phyloP scores from a whole-genome alignment of 345 rosid genomes.

The Geranium rotundifolium region DNA sequence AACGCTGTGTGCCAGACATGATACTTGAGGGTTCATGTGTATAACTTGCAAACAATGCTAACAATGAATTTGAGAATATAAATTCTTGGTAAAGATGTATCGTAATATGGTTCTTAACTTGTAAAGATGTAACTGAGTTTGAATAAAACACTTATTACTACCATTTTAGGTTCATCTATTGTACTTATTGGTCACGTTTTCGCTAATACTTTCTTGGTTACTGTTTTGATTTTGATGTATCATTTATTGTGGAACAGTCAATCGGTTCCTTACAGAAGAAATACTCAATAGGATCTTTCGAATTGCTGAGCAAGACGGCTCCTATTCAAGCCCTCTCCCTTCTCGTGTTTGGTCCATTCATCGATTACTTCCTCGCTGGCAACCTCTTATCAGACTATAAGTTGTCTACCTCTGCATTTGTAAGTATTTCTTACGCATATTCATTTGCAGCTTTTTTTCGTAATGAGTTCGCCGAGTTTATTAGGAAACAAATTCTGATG shows the following conservation, averaged over 20 bases:
- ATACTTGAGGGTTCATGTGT: no score
- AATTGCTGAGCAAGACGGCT: slow-evolving; percentile 33
- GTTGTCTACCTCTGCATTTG: slow-evolving; percentile 23
- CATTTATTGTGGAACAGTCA: slow-evolving; percentile 15
- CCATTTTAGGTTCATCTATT: no score
- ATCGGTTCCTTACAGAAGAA: slow-evolving; percentile 35
- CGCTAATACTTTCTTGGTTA: neutral
- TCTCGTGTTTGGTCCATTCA: slow-evolving; percentile 25
- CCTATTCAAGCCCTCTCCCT: slow-evolving; percentile 35
- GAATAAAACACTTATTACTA: no score
- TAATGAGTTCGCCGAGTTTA: no score
- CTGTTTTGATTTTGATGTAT: no score
- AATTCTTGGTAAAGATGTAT: no score
- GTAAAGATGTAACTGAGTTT: no score
- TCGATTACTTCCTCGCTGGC: slow-evolving; percentile 26
- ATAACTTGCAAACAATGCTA: no score
- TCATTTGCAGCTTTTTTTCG: neutral
- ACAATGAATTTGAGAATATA: no score
- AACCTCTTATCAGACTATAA: slow-evolving; percentile 21
- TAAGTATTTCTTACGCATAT: slow-evolving; percentile 9
- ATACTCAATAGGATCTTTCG: slow-evolving; percentile 33
- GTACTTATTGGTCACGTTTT: neutral
- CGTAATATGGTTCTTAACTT: no score
- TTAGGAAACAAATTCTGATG: slow-evolving; percentile 3
- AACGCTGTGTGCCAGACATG: no score